Conservation (phyloP, 2,329 filamentous ascomycete genomes). For the Xylaria polymorpha region DNA sequence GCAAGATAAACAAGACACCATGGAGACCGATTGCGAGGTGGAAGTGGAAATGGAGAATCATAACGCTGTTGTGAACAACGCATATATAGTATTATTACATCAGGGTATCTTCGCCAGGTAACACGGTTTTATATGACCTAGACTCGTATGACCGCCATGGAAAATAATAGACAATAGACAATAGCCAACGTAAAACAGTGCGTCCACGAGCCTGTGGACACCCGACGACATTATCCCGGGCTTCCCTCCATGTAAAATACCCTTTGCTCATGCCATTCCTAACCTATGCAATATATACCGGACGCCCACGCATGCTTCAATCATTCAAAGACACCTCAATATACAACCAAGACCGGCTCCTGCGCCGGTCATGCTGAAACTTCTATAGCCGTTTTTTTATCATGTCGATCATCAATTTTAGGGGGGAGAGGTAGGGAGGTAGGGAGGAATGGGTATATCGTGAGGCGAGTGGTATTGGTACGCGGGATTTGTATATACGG, state of each 20-base stretch:
- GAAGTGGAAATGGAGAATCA: neutral
- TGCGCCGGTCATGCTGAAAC: constrained; percentile 28
- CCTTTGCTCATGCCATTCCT: constrained; percentile 24
- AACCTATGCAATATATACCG: constrained; percentile 36
- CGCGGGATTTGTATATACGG: constrained; percentile 12
- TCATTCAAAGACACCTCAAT: constrained; percentile 29
- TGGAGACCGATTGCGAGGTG: neutral
- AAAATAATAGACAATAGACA: constrained; percentile 24
- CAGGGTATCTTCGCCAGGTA: constrained; percentile 37
- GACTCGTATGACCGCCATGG: constrained; percentile 21
- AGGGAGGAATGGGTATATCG: constrained; percentile 9
- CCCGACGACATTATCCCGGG: constrained; percentile 28
- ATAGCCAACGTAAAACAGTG: constrained; percentile 21
- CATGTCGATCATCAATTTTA: constrained; percentile 37
- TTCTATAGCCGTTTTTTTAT: constrained; percentile 39
- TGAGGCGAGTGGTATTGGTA: constrained; percentile 10
- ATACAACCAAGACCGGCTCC: constrained; percentile 32
- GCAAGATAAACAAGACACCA: neutral
- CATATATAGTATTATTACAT: constrained; percentile 36
- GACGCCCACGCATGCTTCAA: constrained; percentile 34
- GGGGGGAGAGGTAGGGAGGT: no score
- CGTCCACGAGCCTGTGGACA: constrained; percentile 26
- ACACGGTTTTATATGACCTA: constrained; percentile 13
- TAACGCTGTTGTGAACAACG: constrained; percentile 18
- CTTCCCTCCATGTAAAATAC: constrained; percentile 9